A percentile compares a stretch with the other conserved stretches of the same genome.
These are phyloP conservation scores for Ceratocystis harringtonii DNA, from an alignment of 2,329 filamentous ascomycete genomes.

Conservation along the genomic window DNA sequence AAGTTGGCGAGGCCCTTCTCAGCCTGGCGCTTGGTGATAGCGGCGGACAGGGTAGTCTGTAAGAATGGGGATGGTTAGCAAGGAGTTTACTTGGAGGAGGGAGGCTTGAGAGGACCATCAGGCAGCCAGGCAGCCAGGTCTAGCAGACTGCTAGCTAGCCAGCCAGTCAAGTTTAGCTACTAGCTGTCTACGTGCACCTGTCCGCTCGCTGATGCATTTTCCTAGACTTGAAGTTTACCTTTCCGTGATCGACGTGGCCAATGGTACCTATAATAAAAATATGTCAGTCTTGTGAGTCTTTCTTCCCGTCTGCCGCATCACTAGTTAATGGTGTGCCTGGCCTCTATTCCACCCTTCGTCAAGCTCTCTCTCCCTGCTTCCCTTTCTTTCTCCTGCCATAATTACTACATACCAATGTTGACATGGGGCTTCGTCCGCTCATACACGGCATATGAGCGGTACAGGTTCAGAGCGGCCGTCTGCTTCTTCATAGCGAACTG, in stretches of 20 bases:
- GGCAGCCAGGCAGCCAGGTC: not conserved
- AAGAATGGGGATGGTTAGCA: not conserved
- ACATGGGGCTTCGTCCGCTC: conserved; percentile 93
- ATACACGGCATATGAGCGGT: conserved; percentile 54
- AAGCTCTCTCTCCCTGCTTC: not conserved
- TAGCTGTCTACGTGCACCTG: no score
- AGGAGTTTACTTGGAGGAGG: not conserved
- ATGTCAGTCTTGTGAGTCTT: conserved; percentile 18
- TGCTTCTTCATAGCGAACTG: conserved; percentile 51
- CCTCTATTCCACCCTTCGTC: not conserved
- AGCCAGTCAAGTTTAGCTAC: not conserved
- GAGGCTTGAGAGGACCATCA: not conserved
- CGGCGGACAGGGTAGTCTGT: conserved; percentile 92
- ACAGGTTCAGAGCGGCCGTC: conserved; percentile 50
- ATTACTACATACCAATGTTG: conserved; percentile 61
- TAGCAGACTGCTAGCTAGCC: not conserved
- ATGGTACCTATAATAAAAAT: conserved; percentile 56
- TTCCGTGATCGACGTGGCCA: conserved; percentile 98
- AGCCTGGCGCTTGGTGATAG: conserved; percentile 95
- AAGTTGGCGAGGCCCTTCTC: conserved; percentile 89
- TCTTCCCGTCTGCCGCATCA: not conserved
- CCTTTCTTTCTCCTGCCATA: not conserved
- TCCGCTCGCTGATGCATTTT: no score
- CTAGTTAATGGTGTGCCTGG: not conserved
- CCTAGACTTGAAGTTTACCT: conserved; percentile 41